These are phyloP conservation scores for Eutypella sp. DNA, from an alignment of 2,329 filamentous ascomycete species.

Conservation along the genomic window DNA sequence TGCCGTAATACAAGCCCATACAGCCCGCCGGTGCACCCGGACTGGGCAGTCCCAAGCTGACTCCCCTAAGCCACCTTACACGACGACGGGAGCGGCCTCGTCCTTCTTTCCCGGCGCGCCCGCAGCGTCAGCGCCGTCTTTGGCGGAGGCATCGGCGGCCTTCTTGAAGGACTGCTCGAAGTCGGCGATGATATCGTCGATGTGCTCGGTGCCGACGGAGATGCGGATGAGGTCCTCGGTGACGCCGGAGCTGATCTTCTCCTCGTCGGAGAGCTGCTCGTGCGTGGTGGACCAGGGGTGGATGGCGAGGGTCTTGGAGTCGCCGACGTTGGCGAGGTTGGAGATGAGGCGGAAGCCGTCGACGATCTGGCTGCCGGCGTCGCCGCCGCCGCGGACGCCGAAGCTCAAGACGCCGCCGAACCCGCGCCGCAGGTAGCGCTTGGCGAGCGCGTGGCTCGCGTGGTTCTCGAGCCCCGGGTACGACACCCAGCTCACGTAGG, in stretches of 20 bases:
- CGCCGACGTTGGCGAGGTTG: slow-evolving; percentile 93
- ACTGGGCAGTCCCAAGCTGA: too few relatives aligned
- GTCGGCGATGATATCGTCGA: slow-evolving; percentile 94
- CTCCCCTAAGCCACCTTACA: too few relatives aligned
- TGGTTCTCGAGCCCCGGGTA: slow-evolving; percentile 87
- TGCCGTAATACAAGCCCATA: too few relatives aligned
- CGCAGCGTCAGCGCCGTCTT: slow-evolving; percentile 19
- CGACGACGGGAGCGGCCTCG: slow-evolving; percentile 32
- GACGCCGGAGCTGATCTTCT: slow-evolving; percentile 75
- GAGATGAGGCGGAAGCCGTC: slow-evolving; percentile 94
- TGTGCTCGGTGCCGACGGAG: slow-evolving; percentile 92
- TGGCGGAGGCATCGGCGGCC: slow-evolving; percentile 40
- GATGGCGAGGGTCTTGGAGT: slow-evolving; percentile 91
- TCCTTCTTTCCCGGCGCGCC: slow-evolving; percentile 29
- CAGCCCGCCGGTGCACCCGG: too few relatives aligned
- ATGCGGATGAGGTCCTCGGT: slow-evolving; percentile 91
- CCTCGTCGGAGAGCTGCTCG: slow-evolving; percentile 77
- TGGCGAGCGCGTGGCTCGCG: slow-evolving; percentile 71
- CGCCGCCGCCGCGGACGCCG: slow-evolving; percentile 82
- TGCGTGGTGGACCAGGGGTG: slow-evolving; percentile 96
- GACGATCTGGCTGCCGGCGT: slow-evolving; percentile 81
- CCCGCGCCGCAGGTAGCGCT: slow-evolving; percentile 79
- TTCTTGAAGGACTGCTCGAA: slow-evolving; percentile 85
- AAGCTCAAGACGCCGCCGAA: slow-evolving; percentile 91
- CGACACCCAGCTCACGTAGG: slow-evolving; percentile 86